Evolutionary conservation across 2,329 filamentous ascomycete genomes (phyloP), one percentile per base, ranked within the genome.

Genomic region (Aspergillus sp.): DNA sequence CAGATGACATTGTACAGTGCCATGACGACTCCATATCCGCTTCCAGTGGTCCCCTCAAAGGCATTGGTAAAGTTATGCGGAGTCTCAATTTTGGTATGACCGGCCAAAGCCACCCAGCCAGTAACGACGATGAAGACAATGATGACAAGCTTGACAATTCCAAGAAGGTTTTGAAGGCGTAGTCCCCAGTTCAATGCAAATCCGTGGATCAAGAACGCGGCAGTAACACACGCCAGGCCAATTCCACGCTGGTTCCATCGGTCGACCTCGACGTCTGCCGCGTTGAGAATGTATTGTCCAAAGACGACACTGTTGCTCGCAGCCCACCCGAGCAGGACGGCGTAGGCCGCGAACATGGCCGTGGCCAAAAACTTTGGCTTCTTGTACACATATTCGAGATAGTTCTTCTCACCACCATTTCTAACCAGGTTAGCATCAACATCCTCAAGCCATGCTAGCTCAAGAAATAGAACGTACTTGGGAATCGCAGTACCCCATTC

Each of bases 1-100:
- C 85, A 87, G 30, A 84, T 80, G 54, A 88, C 84, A 56, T 81
- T 86, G 59, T 85, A 83, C 38, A 88, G 66, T 0, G 85, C 84
- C 56, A 80, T 85, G 2, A 84, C 81, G n/a, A 86, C 71, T 24
- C 81, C 80, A 57, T 76, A 76, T 6, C 70, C 71, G 57, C 67
- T 74, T 15, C 68, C 67, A 9, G 67, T 66, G 11, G 68, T 73
- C 11, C 74, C 75, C 43, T 73, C 72, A 56, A 76, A 77, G 2
- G 74, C 72, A 60, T 73, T 69, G 8, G 49, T 61, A 58, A 75
- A 76, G 58, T 75, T 75, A 55, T 74, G 62, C 12, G 74, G 72
- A 42, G 67, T 62, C 22, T 73, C 68, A 17, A 72, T 61, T 47
- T 73, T 73, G 18, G 73, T 67, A 42, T 74, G 72, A 13, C 75